Percentiles rank a stretch among this genome's conserved stretches.
phyloP scores from a whole-genome alignment of 257 asterid species.

The Primulina huaijiensis region DNA sequence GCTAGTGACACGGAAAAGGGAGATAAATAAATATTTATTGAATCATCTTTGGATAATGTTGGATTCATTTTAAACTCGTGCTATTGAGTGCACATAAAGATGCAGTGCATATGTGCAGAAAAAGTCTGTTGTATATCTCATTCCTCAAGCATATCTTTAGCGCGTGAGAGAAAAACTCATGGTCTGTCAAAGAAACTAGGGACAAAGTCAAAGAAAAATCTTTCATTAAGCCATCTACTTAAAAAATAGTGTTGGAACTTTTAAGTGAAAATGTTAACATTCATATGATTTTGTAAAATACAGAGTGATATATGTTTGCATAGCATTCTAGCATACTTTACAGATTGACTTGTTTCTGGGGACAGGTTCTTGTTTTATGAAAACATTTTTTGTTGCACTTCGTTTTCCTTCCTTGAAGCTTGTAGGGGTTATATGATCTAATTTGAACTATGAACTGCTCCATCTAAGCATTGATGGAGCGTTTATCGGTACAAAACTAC shows the following conservation, averaged over 20 bases:
- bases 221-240: neutral
- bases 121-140: neutral
- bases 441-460: conserved; percentile 4
- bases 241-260: too few species aligned
- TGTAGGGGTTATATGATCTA: neutral
- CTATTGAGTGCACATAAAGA: neutral
- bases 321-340: neutral
- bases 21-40: neutral
- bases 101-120: neutral
- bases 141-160: neutral
- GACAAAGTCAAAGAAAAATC: neutral
- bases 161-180: too few species aligned
- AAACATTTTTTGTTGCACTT: neutral
- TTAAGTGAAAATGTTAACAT: neutral
- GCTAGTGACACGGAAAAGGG: conserved; percentile 3
- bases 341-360: neutral
- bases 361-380: neutral
- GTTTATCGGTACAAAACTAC: neutral
- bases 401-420: neutral
- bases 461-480: neutral
- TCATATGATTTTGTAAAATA: neutral
- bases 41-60: neutral
- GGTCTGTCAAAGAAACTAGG: neutral
- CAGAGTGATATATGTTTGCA: neutral
- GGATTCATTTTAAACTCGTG: neutral